These are phyloP conservation scores for Astraeus odoratus DNA, from an alignment of 768 basidiomycete genomes.

Conservation along the genomic window DNA sequence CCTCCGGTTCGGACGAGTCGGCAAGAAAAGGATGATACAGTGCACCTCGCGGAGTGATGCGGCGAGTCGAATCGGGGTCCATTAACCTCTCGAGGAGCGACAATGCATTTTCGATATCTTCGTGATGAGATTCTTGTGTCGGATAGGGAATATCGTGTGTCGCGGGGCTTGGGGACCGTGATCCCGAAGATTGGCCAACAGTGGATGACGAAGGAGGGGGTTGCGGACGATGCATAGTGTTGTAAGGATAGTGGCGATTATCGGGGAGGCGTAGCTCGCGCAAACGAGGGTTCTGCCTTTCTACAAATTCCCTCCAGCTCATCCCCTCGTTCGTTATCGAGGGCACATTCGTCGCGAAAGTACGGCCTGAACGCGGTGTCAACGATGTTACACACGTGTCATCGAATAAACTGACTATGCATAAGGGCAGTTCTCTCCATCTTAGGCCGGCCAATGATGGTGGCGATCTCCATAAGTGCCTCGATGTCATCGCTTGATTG, in stretches of 20 bases:
- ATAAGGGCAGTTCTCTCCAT: constrained; percentile 84
- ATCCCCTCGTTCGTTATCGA: constrained; percentile 60
- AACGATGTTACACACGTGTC: neutral
- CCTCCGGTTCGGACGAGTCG: constrained; percentile 40
- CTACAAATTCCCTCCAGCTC: constrained; percentile 69
- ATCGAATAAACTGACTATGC: constrained; percentile 59
- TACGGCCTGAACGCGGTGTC: constrained; percentile 54
- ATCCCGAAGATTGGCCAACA: constrained; percentile 17
- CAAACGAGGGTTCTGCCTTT: constrained; percentile 68
- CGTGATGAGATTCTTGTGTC: constrained; percentile 35
- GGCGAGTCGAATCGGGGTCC: constrained; percentile 68
- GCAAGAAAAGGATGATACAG: constrained; percentile 75
- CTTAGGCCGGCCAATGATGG: constrained; percentile 71
- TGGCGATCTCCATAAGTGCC: constrained; percentile 90
- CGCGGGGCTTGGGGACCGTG: constrained; percentile 17
- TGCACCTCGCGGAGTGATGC: constrained; percentile 70
- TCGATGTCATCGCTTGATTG: constrained; percentile 92
- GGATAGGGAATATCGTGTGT: constrained; percentile 17
- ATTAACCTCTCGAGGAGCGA: constrained; percentile 70
- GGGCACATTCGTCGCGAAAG: constrained; percentile 87
- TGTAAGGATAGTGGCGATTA: constrained; percentile 50
- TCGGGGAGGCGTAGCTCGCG: constrained; percentile 45
- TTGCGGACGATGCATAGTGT: constrained; percentile 12
- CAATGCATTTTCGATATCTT: constrained; percentile 60
- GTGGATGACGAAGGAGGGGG: constrained; percentile 32